Conservation (phyloP, 257 asterid species). For the Capsicum baccatum region DNA sequence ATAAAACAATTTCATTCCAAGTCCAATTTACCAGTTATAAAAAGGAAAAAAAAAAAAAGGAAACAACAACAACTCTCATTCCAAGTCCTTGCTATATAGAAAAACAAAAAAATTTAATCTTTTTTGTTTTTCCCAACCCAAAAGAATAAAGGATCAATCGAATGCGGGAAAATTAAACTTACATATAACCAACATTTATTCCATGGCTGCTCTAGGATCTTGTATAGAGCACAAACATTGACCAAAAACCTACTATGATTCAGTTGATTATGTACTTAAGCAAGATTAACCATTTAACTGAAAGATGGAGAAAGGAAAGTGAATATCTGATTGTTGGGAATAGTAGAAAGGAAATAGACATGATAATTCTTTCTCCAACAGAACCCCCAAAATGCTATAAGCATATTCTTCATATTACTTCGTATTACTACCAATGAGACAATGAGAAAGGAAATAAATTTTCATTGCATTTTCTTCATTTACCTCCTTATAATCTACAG, state of each 20-base stretch:
- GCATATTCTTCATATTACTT: background rate
- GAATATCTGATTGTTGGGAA: slow-evolving; percentile 6
- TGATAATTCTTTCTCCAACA: slow-evolving; percentile 4
- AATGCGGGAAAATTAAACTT: background rate
- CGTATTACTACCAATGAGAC: background rate
- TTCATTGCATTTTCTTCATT: background rate
- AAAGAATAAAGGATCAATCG: background rate
- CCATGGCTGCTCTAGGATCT: background rate
- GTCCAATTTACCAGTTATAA: background rate
- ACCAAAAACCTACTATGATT: background rate
- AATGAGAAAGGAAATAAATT: background rate
- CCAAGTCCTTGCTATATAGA: background rate
- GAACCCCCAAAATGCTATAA: background rate
- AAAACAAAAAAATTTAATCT: background rate
- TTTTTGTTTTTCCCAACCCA: background rate
- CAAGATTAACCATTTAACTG: background rate
- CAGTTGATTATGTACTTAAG: background rate
- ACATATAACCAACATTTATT: background rate
- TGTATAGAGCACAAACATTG: slow-evolving; percentile 2
- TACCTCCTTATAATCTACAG: background rate
- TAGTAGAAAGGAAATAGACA: slow-evolving; percentile 5
- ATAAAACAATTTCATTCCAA: background rate
- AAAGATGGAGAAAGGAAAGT: background rate
- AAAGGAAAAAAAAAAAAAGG: background rate
- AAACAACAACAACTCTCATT: background rate